Conservation (phyloP, 176 grass and related monocot genomes). For the Aegilops bicornis region DNA sequence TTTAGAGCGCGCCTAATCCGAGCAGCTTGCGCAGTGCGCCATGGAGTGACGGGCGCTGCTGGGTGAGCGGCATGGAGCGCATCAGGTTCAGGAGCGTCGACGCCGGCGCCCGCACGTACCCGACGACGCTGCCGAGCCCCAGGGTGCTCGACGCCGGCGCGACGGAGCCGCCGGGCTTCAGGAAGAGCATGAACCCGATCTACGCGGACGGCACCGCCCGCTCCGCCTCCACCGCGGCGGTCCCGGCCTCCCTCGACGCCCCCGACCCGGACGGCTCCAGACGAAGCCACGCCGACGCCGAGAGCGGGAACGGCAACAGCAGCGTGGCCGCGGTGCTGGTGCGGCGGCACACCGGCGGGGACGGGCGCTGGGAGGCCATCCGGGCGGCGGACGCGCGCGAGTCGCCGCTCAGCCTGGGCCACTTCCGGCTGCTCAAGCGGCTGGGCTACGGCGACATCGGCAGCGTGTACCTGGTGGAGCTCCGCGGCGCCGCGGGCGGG, state of each 20-base stretch:
- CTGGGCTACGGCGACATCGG: constrained; percentile 95
- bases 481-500: constrained; percentile 45
- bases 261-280: neutral
- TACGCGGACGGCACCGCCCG: neutral
- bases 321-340: constrained; percentile 7
- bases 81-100: constrained; percentile 29
- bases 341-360: constrained; percentile 69
- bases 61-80: constrained; percentile 8
- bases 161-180: constrained; percentile 33
- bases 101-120: constrained; percentile 36
- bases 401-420: constrained; percentile 69
- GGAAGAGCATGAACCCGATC: constrained; percentile 48
- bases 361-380: constrained; percentile 76
- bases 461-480: constrained; percentile 92
- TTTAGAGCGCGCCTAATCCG: too few species aligned
- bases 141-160: neutral
- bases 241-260: neutral
- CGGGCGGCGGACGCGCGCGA: constrained; percentile 49
- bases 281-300: neutral
- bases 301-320: neutral
- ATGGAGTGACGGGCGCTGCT: neutral
- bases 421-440: constrained; percentile 75
- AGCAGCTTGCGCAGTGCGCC: too few species aligned
- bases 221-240: neutral
- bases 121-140: constrained; percentile 44